A percentile compares a stretch with the other conserved stretches of the same genome.
Conservation (phyloP, 306 rosid genomes). For the Cucumis melo region DNA sequence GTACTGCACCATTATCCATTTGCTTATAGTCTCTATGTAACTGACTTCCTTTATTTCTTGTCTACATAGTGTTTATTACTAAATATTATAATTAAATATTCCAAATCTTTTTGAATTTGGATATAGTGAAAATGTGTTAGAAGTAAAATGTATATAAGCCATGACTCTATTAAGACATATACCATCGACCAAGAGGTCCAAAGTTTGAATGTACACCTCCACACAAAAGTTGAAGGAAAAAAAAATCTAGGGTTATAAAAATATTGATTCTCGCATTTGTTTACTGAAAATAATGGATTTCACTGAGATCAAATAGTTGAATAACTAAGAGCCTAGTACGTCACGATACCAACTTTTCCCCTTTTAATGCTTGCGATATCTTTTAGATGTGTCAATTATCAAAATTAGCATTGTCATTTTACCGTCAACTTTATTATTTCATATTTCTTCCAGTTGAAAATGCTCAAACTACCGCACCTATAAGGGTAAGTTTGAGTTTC, state of each 20-base stretch:
- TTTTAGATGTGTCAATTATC: not conserved
- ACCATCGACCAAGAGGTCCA: not conserved
- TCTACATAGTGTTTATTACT: not conserved
- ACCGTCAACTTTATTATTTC: not conserved
- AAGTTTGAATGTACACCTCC: not conserved
- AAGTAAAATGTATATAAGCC: too few relatives aligned
- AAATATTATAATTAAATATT: not conserved
- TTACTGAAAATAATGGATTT: not conserved
- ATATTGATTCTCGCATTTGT: too few relatives aligned
- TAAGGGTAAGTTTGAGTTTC: conserved; percentile 38
- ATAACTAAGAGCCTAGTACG: not conserved
- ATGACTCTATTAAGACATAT: not conserved
- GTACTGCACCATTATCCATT: not conserved
- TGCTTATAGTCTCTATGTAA: not conserved
- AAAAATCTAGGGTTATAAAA: too few relatives aligned
- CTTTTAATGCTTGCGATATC: not conserved
- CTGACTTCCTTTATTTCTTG: not conserved
- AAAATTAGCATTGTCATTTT: not conserved
- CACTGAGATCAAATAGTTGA: not conserved
- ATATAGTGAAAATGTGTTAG: not conserved
- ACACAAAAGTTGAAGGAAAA: too few relatives aligned
- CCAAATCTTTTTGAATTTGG: not conserved
- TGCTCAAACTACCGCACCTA: conserved; percentile 44
- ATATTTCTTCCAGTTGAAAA: conserved; percentile 38
- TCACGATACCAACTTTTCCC: not conserved